Conservation (phyloP, 1,284 basidiomycete species). For the Tetrapyrgos nigripes region DNA sequence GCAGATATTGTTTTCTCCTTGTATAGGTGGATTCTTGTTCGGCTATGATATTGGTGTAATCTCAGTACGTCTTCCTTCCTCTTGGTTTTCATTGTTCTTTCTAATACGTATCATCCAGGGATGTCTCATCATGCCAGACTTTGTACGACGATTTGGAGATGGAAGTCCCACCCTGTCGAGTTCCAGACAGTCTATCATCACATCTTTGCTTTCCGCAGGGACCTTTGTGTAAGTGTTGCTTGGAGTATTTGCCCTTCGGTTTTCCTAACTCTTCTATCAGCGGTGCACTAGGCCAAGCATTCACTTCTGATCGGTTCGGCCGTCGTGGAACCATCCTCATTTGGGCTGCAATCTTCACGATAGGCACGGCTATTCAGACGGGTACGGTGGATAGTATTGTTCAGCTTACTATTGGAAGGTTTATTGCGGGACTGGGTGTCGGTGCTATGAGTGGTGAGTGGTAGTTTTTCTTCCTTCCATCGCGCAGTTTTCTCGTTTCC, state of each 20-base stretch:
- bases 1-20: background rate
- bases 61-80: constrained; percentile 45
- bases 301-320: constrained; percentile 78
- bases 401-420: constrained; percentile 75
- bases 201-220: constrained; percentile 80
- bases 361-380: constrained; percentile 76
- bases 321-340: constrained; percentile 75
- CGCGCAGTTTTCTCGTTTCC: constrained; percentile 15
- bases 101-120: constrained; percentile 48
- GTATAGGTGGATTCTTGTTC: constrained; percentile 61
- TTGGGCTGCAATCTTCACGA: constrained; percentile 76
- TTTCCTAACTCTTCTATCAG: constrained; percentile 32
- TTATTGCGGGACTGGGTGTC: constrained; percentile 76
- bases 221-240: constrained; percentile 69
- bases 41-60: constrained; percentile 80
- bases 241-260: background rate
- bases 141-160: constrained; percentile 71
- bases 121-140: constrained; percentile 84
- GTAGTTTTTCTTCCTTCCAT: too few relatives aligned
- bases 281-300: constrained; percentile 75
- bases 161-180: constrained; percentile 62
- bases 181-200: constrained; percentile 74
- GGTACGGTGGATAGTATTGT: constrained; percentile 63
- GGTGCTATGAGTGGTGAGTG: constrained; percentile 74
- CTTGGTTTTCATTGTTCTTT: too few relatives aligned